Conservation (phyloP, 148 eudicot species). For the Polygonum maritimum region DNA sequence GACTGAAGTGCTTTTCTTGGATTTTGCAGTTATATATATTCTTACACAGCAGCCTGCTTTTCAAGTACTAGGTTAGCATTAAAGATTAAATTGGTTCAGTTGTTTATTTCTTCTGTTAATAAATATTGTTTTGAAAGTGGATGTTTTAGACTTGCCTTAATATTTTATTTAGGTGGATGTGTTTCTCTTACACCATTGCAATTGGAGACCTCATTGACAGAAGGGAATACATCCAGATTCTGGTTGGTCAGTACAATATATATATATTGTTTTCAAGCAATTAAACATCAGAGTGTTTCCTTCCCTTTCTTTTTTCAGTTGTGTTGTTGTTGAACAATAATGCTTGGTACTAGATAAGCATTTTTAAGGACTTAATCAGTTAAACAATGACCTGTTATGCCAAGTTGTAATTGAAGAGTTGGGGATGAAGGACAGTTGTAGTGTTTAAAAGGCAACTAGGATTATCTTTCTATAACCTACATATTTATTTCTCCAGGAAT, state of each 20-base stretch:
- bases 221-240: conserved; percentile 66
- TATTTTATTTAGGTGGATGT: conserved; percentile 38
- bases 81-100: background rate
- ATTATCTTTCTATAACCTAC: background rate
- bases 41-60: conserved; percentile 72
- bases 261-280: background rate
- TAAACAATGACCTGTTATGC: background rate
- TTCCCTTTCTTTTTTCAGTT: too few relatives aligned
- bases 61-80: conserved; percentile 53
- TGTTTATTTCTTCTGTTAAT: background rate
- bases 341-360: background rate
- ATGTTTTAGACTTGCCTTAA: background rate
- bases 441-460: background rate
- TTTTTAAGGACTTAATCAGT: background rate
- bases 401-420: background rate
- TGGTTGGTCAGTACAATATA: conserved; percentile 72
- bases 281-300: background rate
- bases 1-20: conserved; percentile 14
- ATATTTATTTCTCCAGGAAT: background rate
- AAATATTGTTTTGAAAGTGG: background rate
- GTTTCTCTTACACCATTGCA: conserved; percentile 77
- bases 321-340: too few relatives aligned
- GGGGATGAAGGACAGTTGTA: background rate
- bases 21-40: conserved; percentile 60
- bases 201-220: conserved; percentile 72